Evolutionary conservation across 768 basidiomycete species (phyloP).

Genomic region (Lanmaoa pseudosensibilis): DNA sequence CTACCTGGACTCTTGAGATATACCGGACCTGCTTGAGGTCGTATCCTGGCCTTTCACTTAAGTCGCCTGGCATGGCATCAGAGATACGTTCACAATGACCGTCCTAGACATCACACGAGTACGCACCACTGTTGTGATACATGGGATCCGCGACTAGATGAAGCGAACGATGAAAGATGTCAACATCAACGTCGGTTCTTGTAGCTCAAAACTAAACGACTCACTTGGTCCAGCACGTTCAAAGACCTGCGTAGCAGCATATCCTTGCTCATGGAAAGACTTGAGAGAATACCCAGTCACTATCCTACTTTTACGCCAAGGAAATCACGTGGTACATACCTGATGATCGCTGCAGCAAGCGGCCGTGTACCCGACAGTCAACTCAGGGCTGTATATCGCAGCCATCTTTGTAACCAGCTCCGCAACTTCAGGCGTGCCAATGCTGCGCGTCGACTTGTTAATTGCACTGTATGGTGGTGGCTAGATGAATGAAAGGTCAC

Average conservation of each 20-base stretch:
- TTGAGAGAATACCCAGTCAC: constrained; percentile 25
- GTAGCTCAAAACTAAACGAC: constrained; percentile 9
- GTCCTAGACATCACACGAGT: background rate
- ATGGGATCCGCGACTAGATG: constrained; percentile 76
- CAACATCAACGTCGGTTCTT: background rate
- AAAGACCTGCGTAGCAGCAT: constrained; percentile 84
- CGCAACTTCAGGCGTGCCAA: constrained; percentile 75
- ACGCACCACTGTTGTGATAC: constrained; percentile 80
- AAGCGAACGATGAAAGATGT: background rate
- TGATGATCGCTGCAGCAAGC: constrained; percentile 94
- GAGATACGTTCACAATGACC: background rate
- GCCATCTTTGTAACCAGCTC: constrained; percentile 76
- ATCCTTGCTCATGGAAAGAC: constrained; percentile 82
- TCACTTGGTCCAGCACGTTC: constrained; percentile 77
- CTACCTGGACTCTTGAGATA: constrained; percentile 86
- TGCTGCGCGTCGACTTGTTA: constrained; percentile 41
- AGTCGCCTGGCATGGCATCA: constrained; percentile 51
- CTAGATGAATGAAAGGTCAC: constrained; percentile 24
- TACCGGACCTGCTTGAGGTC: constrained; percentile 79
- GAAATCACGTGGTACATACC: constrained; percentile 35
- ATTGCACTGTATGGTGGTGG: background rate
- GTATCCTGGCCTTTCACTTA: constrained; percentile 77
- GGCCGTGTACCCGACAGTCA: constrained; percentile 65
- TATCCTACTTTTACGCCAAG: background rate
- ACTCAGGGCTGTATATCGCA: constrained; percentile 77